Conservation (phyloP, 2,329 filamentous ascomycete genomes). For the Neopestalotiopsis sp. region DNA sequence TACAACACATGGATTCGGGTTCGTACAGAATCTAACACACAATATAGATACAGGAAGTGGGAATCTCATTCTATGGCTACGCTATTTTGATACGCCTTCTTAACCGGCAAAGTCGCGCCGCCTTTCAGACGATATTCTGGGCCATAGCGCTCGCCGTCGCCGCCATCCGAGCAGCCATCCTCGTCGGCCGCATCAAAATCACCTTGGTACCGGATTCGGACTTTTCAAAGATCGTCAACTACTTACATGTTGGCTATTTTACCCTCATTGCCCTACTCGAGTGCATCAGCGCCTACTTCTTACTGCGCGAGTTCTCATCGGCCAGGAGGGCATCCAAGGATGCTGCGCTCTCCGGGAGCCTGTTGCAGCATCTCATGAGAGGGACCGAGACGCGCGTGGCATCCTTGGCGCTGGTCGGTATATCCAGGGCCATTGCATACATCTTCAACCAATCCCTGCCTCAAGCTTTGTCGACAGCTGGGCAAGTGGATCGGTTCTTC, state of each 20-base stretch:
- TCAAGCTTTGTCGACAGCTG: conserved; percentile 41
- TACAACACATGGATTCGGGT: neutral
- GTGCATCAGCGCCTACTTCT: conserved; percentile 45
- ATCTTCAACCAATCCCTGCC: conserved; percentile 44
- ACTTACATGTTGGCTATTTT: conserved; percentile 49
- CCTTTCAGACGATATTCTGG: conserved; percentile 60
- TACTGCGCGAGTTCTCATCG: conserved; percentile 42
- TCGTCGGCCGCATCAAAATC: conserved; percentile 35
- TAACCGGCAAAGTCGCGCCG: conserved; percentile 43
- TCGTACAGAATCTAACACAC: neutral
- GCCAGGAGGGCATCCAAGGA: conserved; percentile 38
- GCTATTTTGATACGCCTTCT: conserved; percentile 58
- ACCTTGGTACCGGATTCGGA: conserved; percentile 32
- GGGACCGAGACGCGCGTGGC: conserved; percentile 48
- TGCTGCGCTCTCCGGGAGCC: conserved; percentile 33
- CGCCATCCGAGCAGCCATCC: conserved; percentile 51
- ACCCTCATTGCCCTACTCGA: conserved; percentile 46
- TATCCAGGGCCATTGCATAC: conserved; percentile 47
- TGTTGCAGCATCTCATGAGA: conserved; percentile 46
- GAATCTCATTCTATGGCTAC: conserved; percentile 55
- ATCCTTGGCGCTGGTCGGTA: conserved; percentile 42
- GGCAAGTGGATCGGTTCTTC: conserved; percentile 47
- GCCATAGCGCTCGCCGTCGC: conserved; percentile 59
- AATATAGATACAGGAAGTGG: conserved; percentile 48
- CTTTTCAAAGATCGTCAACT: conserved; percentile 40